Evolutionary conservation across 139 green algal genomes (phyloP), one percentile per base, ranked within the genome.

Genomic region (Micractinium sp.): DNA sequence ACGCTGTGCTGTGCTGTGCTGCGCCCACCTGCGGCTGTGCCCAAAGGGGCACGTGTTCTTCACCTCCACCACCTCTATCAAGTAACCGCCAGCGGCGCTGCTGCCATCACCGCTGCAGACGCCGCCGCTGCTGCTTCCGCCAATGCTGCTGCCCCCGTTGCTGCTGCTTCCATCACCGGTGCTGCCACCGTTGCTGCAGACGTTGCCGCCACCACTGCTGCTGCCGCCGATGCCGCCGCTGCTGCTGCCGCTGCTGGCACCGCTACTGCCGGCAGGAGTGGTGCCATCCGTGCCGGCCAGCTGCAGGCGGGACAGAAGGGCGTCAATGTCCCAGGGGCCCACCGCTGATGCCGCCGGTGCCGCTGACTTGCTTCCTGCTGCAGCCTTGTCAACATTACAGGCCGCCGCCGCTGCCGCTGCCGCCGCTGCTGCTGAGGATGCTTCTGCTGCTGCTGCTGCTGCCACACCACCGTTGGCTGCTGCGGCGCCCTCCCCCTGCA

Each of bases 31-130:
- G 60, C 63, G 53, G 35, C 38, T 75, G 22, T 89, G 74, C 3
- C 53, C 88, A 82, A 97, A 97, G 36, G 95, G 95, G 53, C 92
- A 96, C 23, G 93, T 92, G 86, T 96, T 97, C 90, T 98, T 98
- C 20, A 97, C 93, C 77, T 97, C 95, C 31, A 97, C 95, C 53
- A 94, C 92, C 91, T 97, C 93, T 27, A 91, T 83, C 56, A 93
- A 76, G 18, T 38, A 79, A 3, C 82, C 79, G 33, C 71, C 41
- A 4, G 12, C 38, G 67, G 7, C 38, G 31, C n/a, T 25, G 2
- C 23, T 5, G 41, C 20, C 66, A 69, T 39, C 66, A 66, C 69
- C 38, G 67, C 67, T 67, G 36, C 82, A 18, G 19, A 1, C 33
- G 36, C 1, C 74, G 25, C 35, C n/a, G 13, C 13, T 53, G 19